These are phyloP conservation scores for Sporisorium exsertum DNA, from an alignment of 1,284 basidiomycete species.

Conservation along the genomic window DNA sequence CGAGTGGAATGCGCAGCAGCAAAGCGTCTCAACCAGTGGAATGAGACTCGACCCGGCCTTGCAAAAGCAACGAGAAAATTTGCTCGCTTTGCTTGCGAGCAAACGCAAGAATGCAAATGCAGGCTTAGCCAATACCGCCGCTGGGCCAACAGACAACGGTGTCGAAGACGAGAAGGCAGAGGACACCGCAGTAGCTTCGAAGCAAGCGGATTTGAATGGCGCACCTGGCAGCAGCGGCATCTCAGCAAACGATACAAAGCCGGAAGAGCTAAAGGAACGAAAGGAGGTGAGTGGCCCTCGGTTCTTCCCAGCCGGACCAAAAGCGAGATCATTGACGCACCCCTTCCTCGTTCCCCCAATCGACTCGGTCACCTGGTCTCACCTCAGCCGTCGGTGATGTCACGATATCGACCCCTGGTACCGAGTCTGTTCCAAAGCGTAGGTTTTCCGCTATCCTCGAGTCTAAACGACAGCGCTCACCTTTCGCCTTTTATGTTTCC, in stretches of 20 bases:
- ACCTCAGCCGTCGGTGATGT: constrained; percentile 9
- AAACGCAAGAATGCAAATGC: constrained; percentile 20
- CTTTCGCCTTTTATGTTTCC: background rate
- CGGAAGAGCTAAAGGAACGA: background rate
- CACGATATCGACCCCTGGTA: constrained; percentile 36
- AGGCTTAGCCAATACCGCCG: background rate
- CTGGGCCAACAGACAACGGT: background rate
- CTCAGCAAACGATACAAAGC: background rate
- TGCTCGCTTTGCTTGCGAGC: constrained; percentile 33
- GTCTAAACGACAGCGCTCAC: constrained; percentile 9
- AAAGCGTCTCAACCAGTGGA: background rate
- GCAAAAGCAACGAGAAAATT: constrained; percentile 32
- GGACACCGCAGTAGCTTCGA: background rate
- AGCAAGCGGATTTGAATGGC: background rate
- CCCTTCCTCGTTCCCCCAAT: background rate
- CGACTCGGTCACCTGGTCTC: constrained; percentile 14
- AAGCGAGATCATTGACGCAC: constrained; percentile 9
- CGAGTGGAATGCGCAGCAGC: background rate
- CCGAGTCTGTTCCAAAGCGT: constrained; percentile 42
- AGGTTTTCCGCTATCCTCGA: constrained; percentile 6
- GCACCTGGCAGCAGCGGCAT: background rate
- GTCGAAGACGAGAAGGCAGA: background rate
- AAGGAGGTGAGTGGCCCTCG: constrained; percentile 20
- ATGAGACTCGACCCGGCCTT: constrained; percentile 33
- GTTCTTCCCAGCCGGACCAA: background rate